Evolutionary conservation across 2,329 filamentous ascomycete species (phyloP), one percentile per base, ranked within the genome.

Genomic region (Ceratocystis alfenasii): DNA sequence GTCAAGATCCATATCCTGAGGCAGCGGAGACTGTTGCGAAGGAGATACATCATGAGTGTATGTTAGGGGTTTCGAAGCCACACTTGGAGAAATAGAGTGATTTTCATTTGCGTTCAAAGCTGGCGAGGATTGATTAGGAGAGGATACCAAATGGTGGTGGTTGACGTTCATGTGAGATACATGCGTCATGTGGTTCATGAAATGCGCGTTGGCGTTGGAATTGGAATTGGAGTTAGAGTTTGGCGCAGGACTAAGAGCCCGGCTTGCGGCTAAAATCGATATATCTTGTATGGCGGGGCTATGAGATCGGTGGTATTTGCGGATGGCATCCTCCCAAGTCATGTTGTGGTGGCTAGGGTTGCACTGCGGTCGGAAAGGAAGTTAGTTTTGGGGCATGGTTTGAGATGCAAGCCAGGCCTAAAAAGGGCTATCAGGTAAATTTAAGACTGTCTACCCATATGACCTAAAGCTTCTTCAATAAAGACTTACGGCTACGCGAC

Each of bases 341-440:
- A 83, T 81, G 69, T 80, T 80, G 69, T 83, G 82, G 71, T 85
- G 82, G 69, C 78, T 81, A 15, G 82, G 82, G 70, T 84, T 80
- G 71, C 82, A 85, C 82, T 82, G 66, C 17, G 36, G 67, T 68
- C 68, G 70, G 8, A 64, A 36, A 6, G 48, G n/a, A 36, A 55
- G 45, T 57, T 62, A 63, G 60, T 60, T 30, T 61, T 50, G 44
- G 15, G 12, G 45, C 20, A 22, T 25, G 5, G 25, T 44, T 62
- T 62, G 15, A 33, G 36, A 62, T 45, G 44, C 20, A 41, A 41
- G 36, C 36, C 10, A 41, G 36, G 36, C 36, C 36, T 41, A 41
- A 41, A 41, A 41, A 41, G 36, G 10, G 33, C 20, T 41, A 41
- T 25, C 1, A 44, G 10, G 20, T 48, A 46, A 25, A 5, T 20